phyloP scores from a whole-genome alignment of 2,329 filamentous ascomycete genomes.

The Calonectria montana region DNA sequence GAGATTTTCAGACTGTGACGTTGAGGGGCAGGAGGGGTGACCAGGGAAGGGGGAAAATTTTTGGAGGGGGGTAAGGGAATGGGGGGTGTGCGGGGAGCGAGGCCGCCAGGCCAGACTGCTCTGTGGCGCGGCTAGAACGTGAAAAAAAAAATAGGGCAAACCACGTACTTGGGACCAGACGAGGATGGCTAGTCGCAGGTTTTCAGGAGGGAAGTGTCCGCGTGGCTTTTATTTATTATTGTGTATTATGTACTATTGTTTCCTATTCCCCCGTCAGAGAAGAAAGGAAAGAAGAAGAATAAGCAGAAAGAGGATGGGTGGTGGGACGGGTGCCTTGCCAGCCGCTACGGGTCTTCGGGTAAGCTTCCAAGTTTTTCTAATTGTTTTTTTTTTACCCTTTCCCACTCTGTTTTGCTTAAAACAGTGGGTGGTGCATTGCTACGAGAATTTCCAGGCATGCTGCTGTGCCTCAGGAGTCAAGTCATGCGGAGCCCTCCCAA shows the following conservation, averaged over 20 bases:
- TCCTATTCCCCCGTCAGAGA: not conserved
- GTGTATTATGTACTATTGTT: no score
- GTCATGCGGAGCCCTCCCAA: not conserved
- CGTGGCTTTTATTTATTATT: not conserved
- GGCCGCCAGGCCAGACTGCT: not conserved
- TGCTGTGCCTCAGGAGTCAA: not conserved
- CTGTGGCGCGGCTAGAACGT: not conserved
- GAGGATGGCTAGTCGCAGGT: not conserved
- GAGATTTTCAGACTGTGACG: slow-evolving; percentile 42
- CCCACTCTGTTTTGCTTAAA: not conserved
- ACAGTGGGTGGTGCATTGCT: not conserved
- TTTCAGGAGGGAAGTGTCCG: not conserved
- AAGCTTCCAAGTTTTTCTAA: slow-evolving; percentile 19
- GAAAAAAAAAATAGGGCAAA: not conserved
- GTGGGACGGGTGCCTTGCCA: not conserved
- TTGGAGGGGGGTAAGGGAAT: not conserved
- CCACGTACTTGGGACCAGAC: not conserved
- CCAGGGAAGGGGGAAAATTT: not conserved
- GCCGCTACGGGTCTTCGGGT: slow-evolving; percentile 17
- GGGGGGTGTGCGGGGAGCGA: slow-evolving; percentile 10
- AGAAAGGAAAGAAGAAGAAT: not conserved
- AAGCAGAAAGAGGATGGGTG: slow-evolving; percentile 3
- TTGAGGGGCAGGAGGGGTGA: slow-evolving; percentile 35
- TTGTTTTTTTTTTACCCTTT: not conserved
- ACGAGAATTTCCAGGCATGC: not conserved